These are phyloP conservation scores for Echeveria elegans DNA, from an alignment of 164 flowering plant species.

Conservation along the genomic window DNA sequence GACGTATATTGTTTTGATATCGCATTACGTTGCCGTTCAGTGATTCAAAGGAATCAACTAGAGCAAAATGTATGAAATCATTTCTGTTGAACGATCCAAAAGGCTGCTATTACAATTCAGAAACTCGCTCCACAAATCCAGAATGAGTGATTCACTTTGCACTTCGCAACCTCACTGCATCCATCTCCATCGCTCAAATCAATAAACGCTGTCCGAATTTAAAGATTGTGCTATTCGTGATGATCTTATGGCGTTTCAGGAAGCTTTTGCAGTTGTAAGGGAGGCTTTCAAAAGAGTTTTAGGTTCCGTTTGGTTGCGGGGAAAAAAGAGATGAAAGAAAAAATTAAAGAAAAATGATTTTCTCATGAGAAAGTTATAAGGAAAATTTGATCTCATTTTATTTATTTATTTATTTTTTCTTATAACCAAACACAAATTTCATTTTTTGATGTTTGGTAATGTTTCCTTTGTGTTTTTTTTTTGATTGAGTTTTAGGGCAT, in stretches of 20 bases:
- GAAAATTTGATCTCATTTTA: too few relatives aligned
- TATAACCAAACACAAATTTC: too few relatives aligned
- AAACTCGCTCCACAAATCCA: neutral
- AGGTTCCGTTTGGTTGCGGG: too few relatives aligned
- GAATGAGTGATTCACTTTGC: neutral
- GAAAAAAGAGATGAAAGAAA: too few relatives aligned
- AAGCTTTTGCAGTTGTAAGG: constrained; percentile 94
- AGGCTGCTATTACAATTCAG: neutral
- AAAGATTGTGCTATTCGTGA: neutral
- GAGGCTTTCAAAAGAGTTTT: constrained; percentile 92
- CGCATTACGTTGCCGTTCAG: neutral
- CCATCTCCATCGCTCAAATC: neutral
- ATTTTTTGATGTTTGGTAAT: constrained; percentile 96
- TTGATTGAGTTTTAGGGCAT: neutral
- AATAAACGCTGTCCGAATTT: neutral
- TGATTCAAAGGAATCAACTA: too few relatives aligned
- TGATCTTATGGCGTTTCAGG: constrained; percentile 39
- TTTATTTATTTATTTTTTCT: too few relatives aligned
- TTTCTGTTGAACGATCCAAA: neutral
- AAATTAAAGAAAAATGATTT: too few relatives aligned
- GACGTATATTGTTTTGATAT: too few relatives aligned
- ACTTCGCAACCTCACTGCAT: neutral
- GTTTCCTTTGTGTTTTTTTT: neutral
- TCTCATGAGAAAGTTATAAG: too few relatives aligned
- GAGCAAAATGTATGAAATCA: too few relatives aligned